phyloP scores from a whole-genome alignment of 176 grass and related monocot species.

The Paspalum vaginatum region DNA sequence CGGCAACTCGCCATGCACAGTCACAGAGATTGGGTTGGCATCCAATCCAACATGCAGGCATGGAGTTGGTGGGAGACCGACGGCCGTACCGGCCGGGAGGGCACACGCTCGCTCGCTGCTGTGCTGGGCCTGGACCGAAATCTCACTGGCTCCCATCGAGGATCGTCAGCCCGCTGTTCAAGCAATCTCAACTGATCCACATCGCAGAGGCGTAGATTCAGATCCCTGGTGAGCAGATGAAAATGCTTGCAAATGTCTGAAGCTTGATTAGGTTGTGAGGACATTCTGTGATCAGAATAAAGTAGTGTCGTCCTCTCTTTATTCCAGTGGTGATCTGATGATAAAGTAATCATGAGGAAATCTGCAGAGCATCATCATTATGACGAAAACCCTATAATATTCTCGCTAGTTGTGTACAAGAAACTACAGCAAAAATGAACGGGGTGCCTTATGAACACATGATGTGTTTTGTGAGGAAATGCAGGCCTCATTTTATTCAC shows the following conservation, averaged over 20 bases:
- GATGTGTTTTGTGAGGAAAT: background rate
- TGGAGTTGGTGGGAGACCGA: constrained; percentile 43
- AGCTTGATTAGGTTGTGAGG: background rate
- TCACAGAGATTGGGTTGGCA: constrained; percentile 1
- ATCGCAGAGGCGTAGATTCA: constrained; percentile 9
- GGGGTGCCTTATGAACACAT: background rate
- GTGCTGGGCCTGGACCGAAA: constrained; percentile 35
- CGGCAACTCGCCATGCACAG: constrained; percentile 8
- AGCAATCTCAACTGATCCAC: constrained; percentile 41
- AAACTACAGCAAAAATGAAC: background rate
- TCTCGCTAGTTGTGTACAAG: background rate
- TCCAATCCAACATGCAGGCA: constrained; percentile 34
- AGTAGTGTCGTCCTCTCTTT: background rate
- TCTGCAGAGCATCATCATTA: background rate
- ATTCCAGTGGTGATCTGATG: too few relatives aligned
- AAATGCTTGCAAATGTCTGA: background rate
- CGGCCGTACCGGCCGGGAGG: background rate
- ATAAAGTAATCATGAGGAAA: background rate
- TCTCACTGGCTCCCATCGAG: constrained; percentile 42
- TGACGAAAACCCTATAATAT: background rate
- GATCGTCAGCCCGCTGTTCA: constrained; percentile 10
- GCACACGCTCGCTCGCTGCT: background rate
- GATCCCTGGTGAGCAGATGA: background rate
- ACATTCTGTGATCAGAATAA: background rate
- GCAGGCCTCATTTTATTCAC: background rate